Base-by-base conservation (phyloP, 1,284 basidiomycete species). In the Boletus sp. region DNA sequence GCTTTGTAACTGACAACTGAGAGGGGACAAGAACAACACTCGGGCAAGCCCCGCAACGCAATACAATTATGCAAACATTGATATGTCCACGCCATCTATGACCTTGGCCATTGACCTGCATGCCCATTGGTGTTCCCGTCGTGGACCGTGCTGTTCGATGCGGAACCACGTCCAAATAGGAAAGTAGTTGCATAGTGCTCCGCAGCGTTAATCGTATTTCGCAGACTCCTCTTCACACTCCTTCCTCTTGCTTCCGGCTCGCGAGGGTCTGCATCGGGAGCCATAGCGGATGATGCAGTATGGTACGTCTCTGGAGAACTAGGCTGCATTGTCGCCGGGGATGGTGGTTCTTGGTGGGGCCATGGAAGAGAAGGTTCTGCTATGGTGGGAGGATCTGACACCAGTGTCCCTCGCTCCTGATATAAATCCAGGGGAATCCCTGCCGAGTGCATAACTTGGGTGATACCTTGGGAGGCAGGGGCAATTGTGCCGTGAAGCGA, bases 111-210 rank as follows among this genome's bases (percentile, higher is more conserved):
- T 53, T 65, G 68, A 48, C 61, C 52, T 51, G 54, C 57, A 48
- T 67, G 70, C 39, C 67, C 72, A 43, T 57, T 62, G 47, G 51
- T 50, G 37, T 58, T 64, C 41, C 63, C 60, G 46, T 73, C 68
- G 18, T 66, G 67, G 31, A 48, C 35, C 39, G 59, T 49, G 46
- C 55, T 57, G 29, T 61, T 71, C 20, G 70, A 72, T 27, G 61
- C 47, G 18, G 70, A 72, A 48, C 62, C 61, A 35, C 78, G 73
- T 22, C 85, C 84, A 61, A 88, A 86, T 35, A 88, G 74, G 63
- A 89, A 80, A 7, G 83, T 79, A 57, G 76, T 82, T 4, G 86
- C 83, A 64, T 84, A 85, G 56, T 85, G 82, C 66, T 90, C 88
- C 9, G 88, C 87, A 29, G 80, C 84, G 57, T 78, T 83, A 53